These are phyloP conservation scores for Skeletonema potamos DNA, from an alignment of 108 stramenopile species.

Conservation along the genomic window DNA sequence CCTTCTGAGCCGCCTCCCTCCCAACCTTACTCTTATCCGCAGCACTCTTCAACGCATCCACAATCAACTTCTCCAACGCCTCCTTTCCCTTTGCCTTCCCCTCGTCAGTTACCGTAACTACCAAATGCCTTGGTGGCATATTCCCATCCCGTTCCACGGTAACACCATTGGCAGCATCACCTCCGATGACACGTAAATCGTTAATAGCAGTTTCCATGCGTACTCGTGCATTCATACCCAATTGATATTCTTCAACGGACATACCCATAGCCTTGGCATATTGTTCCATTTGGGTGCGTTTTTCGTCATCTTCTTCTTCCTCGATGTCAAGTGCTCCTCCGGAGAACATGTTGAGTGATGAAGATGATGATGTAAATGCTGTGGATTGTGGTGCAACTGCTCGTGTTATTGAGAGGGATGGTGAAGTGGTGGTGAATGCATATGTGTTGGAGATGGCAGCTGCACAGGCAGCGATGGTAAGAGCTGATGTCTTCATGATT, in stretches of 20 bases:
- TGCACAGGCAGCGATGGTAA: conserved; percentile 23
- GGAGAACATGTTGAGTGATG: conserved; percentile 66
- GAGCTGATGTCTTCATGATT: conserved; percentile 35
- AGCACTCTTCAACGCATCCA: conserved; percentile 56
- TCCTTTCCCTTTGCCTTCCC: conserved; percentile 77
- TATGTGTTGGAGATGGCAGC: conserved; percentile 27
- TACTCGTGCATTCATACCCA: conserved; percentile 69
- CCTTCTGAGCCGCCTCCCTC: conserved; percentile 71
- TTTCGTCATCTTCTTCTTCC: conserved; percentile 71
- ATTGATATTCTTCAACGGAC: conserved; percentile 79
- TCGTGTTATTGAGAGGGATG: background rate
- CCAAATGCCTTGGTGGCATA: conserved; percentile 70
- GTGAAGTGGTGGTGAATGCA: conserved; percentile 13
- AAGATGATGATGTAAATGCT: background rate
- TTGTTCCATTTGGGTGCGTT: conserved; percentile 61
- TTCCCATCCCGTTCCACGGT: conserved; percentile 71
- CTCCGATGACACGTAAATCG: conserved; percentile 52
- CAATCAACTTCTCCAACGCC: conserved; percentile 55
- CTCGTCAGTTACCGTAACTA: conserved; percentile 69
- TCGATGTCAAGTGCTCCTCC: conserved; percentile 65
- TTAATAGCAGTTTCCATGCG: conserved; percentile 55
- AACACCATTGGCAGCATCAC: conserved; percentile 56
- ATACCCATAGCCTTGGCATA: conserved; percentile 84
- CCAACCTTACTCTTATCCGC: conserved; percentile 53
- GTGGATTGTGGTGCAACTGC: background rate